Conservation (phyloP, 805 yeast genomes). For the Saccharomycopsis javanensis region DNA sequence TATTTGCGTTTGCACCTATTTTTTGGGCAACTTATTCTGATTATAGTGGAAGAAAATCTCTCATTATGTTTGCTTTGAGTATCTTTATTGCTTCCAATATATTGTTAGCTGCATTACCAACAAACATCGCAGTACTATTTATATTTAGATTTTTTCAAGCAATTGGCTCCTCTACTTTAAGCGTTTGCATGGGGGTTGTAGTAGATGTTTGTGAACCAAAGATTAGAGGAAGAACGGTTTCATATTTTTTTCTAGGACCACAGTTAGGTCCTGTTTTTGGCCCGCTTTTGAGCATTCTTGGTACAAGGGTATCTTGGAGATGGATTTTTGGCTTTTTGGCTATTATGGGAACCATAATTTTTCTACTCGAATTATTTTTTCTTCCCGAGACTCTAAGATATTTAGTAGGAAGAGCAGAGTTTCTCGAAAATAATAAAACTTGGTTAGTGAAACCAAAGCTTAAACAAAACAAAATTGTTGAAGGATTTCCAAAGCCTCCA, state of each 20-base stretch:
- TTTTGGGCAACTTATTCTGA: neutral
- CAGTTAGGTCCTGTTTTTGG: neutral
- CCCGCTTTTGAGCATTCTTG: neutral
- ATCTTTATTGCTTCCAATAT: neutral
- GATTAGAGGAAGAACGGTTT: neutral
- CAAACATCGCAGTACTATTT: neutral
- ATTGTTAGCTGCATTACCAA: neutral
- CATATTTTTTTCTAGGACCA: neutral
- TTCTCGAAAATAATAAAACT: neutral
- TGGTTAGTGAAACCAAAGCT: neutral
- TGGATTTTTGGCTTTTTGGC: neutral
- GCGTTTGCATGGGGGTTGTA: neutral
- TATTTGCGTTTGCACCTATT: neutral
- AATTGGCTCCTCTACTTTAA: neutral
- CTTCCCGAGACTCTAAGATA: neutral
- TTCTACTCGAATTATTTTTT: neutral
- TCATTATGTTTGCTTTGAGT: neutral
- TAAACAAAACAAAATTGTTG: neutral
- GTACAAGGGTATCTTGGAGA: neutral
- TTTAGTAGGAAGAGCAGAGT: neutral
- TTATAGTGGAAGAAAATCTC: neutral
- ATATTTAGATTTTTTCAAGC: neutral
- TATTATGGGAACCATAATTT: neutral
- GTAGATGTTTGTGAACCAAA: neutral
- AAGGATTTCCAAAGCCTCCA: neutral